Percentiles rank a stretch among this genome's conserved stretches.
phyloP scores from a whole-genome alignment of 164 flowering plant genomes.

The Dillenia turbinata region DNA sequence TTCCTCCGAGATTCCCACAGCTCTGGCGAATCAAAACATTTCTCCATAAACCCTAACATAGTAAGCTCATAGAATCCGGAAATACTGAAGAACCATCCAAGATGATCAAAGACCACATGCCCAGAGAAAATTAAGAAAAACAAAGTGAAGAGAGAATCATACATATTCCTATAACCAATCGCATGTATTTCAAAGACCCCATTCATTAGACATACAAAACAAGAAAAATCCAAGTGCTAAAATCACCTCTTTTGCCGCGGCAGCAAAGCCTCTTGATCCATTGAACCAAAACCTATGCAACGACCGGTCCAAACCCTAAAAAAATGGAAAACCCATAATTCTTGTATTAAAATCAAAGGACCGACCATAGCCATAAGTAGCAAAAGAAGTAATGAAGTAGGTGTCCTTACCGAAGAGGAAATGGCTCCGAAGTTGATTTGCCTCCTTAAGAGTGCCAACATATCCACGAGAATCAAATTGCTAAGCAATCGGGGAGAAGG shows the following conservation, averaged over 20 bases:
- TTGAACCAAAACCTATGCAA: conserved; percentile 5
- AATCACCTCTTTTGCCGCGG: conserved; percentile 14
- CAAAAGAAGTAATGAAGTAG: background rate
- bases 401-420: conserved; percentile 3
- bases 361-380: background rate
- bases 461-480: background rate
- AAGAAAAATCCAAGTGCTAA: background rate
- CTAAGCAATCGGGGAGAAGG: too few relatives aligned
- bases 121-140: too few relatives aligned
- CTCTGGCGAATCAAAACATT: too few relatives aligned
- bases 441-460: conserved; percentile 11
- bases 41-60: too few relatives aligned
- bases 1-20: too few relatives aligned
- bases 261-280: conserved; percentile 6
- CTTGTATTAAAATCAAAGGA: background rate
- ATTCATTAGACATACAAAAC: too few relatives aligned
- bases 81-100: too few relatives aligned
- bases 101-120: too few relatives aligned
- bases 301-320: conserved; percentile 6
- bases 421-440: conserved; percentile 1
- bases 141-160: too few relatives aligned
- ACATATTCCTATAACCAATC: too few relatives aligned
- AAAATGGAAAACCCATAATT: background rate
- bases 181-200: too few relatives aligned
- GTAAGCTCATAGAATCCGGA: too few relatives aligned